These are phyloP conservation scores for Pythium myriotylum DNA, from an alignment of 352 stramenopile genomes.

Conservation along the genomic window DNA sequence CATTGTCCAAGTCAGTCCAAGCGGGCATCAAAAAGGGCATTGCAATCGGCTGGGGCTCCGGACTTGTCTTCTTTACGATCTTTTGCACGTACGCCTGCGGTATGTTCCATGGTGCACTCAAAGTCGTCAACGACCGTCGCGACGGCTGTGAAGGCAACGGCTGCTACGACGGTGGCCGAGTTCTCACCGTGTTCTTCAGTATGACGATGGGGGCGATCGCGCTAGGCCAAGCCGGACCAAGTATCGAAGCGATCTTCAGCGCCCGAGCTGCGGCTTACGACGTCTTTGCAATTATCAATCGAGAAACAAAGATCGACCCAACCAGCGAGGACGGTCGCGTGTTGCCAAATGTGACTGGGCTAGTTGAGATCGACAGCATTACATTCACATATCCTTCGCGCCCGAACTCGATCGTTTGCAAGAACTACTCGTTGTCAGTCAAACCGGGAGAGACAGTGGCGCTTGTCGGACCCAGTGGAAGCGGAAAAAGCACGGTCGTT, in stretches of 20 bases:
- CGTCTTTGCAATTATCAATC: slow-evolving; percentile 44
- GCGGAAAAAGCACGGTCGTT: slow-evolving; percentile 88
- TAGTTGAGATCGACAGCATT: slow-evolving; percentile 70
- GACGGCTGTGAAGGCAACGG: slow-evolving; percentile 3
- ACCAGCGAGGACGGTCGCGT: slow-evolving; percentile 25
- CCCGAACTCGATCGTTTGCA: slow-evolving; percentile 26
- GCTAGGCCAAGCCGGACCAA: slow-evolving; percentile 37
- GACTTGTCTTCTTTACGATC: slow-evolving; percentile 36
- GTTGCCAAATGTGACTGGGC: slow-evolving; percentile 38
- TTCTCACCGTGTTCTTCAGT: slow-evolving; percentile 41
- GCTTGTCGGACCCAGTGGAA: slow-evolving; percentile 39
- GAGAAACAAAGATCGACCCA: slow-evolving; percentile 37
- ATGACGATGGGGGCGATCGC: slow-evolving; percentile 44
- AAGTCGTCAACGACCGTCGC: slow-evolving; percentile 28
- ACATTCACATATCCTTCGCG: slow-evolving; percentile 42
- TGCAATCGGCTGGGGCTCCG: slow-evolving; percentile 30
- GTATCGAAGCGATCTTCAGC: slow-evolving; percentile 33
- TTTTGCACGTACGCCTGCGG: slow-evolving; percentile 49
- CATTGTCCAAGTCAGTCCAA: slow-evolving; percentile 21
- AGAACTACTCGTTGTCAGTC: slow-evolving; percentile 31
- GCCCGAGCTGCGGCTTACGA: slow-evolving; percentile 31
- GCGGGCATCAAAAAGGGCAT: slow-evolving; percentile 34
- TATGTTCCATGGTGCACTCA: slow-evolving; percentile 47
- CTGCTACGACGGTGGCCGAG: slow-evolving; percentile 36
- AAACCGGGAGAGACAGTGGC: slow-evolving; percentile 43